A percentile compares a stretch with the other conserved stretches of the same genome.
phyloP scores from a whole-genome alignment of 1,139 yeast species.

The Yamadazyma blattariae region DNA sequence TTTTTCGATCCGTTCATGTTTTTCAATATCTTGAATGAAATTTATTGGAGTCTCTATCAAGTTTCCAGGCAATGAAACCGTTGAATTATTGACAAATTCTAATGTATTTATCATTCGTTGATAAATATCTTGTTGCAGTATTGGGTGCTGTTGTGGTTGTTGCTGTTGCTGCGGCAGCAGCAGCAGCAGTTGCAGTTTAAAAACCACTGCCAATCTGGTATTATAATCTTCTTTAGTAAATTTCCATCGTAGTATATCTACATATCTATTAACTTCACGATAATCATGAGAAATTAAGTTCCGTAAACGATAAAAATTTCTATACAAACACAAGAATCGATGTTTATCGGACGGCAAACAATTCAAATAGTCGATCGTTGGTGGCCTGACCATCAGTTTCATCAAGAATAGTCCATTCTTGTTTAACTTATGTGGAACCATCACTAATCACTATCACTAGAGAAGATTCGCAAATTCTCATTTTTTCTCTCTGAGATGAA shows the following conservation, averaged over 20 bases:
- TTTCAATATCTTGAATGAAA: slow-evolving; percentile 21
- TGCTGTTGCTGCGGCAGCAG: too few species aligned
- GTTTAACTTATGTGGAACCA: slow-evolving; percentile 1
- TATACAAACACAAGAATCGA: slow-evolving; percentile 19
- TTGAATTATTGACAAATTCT: slow-evolving; percentile 38
- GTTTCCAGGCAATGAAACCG: slow-evolving; percentile 21
- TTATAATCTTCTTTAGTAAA: slow-evolving; percentile 24
- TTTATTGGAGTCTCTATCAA: slow-evolving; percentile 14
- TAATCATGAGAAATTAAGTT: slow-evolving; percentile 20
- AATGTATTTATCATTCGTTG: slow-evolving; percentile 31
- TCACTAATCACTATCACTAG: neutral
- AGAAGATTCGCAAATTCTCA: too few species aligned
- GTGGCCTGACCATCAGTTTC: slow-evolving; percentile 1
- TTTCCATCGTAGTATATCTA: slow-evolving; percentile 22
- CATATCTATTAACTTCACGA: slow-evolving; percentile 15
- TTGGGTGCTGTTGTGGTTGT: slow-evolving; percentile 6
- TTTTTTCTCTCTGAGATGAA: too few species aligned
- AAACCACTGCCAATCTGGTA: slow-evolving; percentile 13
- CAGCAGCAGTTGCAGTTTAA: slow-evolving; percentile 10
- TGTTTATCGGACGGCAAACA: neutral
- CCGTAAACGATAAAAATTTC: slow-evolving; percentile 31
- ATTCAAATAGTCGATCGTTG: neutral
- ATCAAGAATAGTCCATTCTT: slow-evolving; percentile 7
- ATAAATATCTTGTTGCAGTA: slow-evolving; percentile 16
- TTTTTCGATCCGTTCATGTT: slow-evolving; percentile 22